These are phyloP conservation scores for Syncephalastrum sp. DNA, from an alignment of 371 early-diverging fungal species.

Conservation along the genomic window DNA sequence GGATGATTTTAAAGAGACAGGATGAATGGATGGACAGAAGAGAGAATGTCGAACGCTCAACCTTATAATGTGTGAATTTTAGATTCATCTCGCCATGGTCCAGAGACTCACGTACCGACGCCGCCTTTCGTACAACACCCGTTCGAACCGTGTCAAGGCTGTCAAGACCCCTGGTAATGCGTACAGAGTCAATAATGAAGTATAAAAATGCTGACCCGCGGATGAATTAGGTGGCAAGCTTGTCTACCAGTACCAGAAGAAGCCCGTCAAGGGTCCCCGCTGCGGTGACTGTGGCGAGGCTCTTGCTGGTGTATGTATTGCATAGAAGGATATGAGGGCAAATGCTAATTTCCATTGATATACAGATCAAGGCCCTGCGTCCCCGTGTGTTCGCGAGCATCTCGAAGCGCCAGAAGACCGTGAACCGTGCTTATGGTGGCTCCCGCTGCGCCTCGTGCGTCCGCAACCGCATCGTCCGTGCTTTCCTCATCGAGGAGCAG, in stretches of 20 bases:
- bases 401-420: constrained; percentile 90
- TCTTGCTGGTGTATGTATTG: constrained; percentile 80
- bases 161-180: constrained; percentile 94
- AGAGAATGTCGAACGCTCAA: not conserved
- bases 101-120: constrained; percentile 97
- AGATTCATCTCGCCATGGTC: constrained; percentile 50
- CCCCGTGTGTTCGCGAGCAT: constrained; percentile 85
- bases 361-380: constrained; percentile 87
- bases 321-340: not conserved
- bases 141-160: constrained; percentile 92
- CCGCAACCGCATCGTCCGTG: constrained; percentile 93
- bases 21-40: constrained; percentile 16
- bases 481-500: constrained; percentile 98
- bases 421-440: constrained; percentile 96
- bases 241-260: constrained; percentile 88
- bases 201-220: not conserved
- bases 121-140: constrained; percentile 98
- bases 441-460: constrained; percentile 93
- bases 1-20: not conserved
- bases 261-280: constrained; percentile 88
- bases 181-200: not conserved
- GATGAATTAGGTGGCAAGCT: constrained; percentile 79
- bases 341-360: constrained; percentile 3
- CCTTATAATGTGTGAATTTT: constrained; percentile 1
- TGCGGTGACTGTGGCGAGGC: constrained; percentile 97